Base-by-base conservation (phyloP, 2,329 filamentous ascomycete genomes). In the Alternaria triticina region DNA sequence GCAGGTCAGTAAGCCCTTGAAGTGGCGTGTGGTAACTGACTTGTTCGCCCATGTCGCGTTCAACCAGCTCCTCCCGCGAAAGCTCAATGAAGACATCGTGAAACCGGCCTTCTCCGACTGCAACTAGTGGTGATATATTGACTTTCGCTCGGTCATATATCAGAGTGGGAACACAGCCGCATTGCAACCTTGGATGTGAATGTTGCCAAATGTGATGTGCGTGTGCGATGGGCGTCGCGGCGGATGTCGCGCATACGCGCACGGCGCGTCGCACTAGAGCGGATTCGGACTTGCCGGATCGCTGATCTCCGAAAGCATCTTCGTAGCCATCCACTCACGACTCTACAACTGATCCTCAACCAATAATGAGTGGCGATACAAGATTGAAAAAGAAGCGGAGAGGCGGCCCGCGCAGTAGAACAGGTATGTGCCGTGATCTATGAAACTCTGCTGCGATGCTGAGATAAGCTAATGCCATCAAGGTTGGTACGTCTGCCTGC, bases 381-480 rank as follows among this genome's bases (percentile, higher is more conserved):
- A 46, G 50, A 36, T 45, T 54, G n/a, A 74, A 72, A 57, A 70
- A 70, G 58, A 74, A 67, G 52, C 66, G 70, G n/a, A 67, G 71
- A 57, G 70, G 71, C 25, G 72, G 72, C 6, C 33, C 71, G 11
- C 63, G 71, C 17, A 66, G 72, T 52, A 74, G 69, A 52, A 74
- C 70, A 56, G 72, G 71, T 73, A 61, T 25, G 40, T 54, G 43
- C 15, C 54, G 12, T 33, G 8, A n/a, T 46, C 15, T 51, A 13
- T 33, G 8, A n/a, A 46, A 30, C n/a, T 40, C 13, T 22, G 27
- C 11, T 11, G 13, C 52, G 13, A 12, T 15, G 17, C 44, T 7
- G 45, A 47, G 30, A 49, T 54, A 57, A 28, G 51, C 50, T 62
- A 54, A 54, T 27, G 11, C 11, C 3, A 45, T 49, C 50, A 51